These are phyloP conservation scores for Nematocida sp. DNA, from an alignment of 371 early-diverging fungal genomes.

Conservation along the genomic window DNA sequence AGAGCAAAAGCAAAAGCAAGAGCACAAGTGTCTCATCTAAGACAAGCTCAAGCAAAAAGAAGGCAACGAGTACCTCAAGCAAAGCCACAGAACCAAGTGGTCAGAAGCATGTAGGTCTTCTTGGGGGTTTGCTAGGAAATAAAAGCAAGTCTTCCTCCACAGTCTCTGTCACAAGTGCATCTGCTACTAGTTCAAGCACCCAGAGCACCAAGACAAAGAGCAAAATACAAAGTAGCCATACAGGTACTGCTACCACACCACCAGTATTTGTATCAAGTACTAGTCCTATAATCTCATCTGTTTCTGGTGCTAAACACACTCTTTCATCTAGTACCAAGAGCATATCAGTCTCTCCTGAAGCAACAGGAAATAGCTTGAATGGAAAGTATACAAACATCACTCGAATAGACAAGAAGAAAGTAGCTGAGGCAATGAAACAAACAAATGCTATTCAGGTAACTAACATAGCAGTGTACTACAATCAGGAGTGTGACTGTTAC, in stretches of 20 bases:
- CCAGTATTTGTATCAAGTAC: neutral
- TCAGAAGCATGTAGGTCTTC: neutral
- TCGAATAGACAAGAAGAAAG: neutral
- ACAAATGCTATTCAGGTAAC: slow-evolving; percentile 12
- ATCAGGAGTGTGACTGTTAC: slow-evolving; percentile 42
- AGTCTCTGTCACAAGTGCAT: neutral
- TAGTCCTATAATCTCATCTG: neutral
- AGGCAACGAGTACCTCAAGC: neutral
- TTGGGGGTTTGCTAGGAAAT: neutral
- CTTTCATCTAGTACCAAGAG: neutral
- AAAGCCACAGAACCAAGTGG: neutral
- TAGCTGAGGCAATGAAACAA: slow-evolving; percentile 3
- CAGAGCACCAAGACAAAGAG: neutral
- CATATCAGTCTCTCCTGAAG: neutral
- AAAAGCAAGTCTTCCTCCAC: neutral
- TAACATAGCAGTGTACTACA: slow-evolving; percentile 46
- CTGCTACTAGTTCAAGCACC: neutral
- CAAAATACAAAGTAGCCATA: neutral
- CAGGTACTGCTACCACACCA: neutral
- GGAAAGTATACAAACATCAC: neutral
- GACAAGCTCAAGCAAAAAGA: neutral
- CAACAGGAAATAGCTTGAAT: neutral
- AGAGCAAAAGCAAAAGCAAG: neutral
- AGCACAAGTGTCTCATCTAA: neutral
- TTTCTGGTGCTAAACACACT: neutral